Conservation (phyloP, 495 filamentous ascomycete genomes). For the Xylaria venustula region DNA sequence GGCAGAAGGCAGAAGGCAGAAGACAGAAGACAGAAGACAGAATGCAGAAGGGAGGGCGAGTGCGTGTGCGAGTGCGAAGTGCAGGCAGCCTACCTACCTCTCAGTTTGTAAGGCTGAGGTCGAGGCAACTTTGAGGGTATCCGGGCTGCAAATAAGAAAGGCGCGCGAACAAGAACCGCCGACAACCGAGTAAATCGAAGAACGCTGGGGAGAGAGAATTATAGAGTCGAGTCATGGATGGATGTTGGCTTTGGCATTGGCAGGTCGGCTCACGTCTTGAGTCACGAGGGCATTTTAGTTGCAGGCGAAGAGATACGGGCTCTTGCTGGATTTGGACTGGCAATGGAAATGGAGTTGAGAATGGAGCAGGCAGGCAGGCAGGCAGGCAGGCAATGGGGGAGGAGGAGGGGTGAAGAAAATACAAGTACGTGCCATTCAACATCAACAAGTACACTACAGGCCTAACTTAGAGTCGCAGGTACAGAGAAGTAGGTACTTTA, state of each 20-base stretch:
- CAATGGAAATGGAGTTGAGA: too few relatives aligned
- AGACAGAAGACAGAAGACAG: neutral
- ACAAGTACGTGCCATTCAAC: neutral
- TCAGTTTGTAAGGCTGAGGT: conserved; percentile 12
- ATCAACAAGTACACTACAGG: neutral
- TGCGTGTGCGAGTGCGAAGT: too few relatives aligned
- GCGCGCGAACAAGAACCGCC: conserved; percentile 4
- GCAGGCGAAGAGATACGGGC: conserved; percentile 2
- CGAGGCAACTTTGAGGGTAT: neutral
- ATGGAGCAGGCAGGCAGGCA: neutral
- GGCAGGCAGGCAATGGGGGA: neutral
- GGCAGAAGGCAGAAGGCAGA: neutral
- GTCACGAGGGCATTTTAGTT: conserved; percentile 14
- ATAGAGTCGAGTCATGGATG: neutral
- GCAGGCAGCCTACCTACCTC: neutral
- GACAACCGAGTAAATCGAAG: neutral
- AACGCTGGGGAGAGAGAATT: neutral
- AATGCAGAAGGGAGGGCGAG: neutral
- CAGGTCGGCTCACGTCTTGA: neutral
- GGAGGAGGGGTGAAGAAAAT: neutral
- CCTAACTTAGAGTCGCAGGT: neutral
- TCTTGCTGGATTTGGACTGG: conserved; percentile 1
- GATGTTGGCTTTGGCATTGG: neutral
- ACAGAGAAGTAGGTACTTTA: neutral
- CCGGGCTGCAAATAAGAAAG: neutral